Conservation (phyloP, 148 eudicot genomes). For the Arctostaphylos glauca region DNA sequence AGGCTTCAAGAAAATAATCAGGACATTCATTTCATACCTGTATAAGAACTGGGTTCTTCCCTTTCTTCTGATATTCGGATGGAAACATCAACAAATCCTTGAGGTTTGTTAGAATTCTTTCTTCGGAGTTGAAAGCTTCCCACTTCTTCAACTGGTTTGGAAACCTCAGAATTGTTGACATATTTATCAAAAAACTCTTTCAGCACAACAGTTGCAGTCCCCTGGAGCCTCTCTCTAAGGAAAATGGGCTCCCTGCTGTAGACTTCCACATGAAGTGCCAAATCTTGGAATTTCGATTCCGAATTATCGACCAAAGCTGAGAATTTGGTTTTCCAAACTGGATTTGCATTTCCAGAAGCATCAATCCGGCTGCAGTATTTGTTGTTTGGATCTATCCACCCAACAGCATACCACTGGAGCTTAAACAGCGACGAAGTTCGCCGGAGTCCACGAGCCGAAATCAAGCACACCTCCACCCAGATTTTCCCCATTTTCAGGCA, state of each 20-base stretch:
- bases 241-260: conserved; percentile 75
- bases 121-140: conserved; percentile 84
- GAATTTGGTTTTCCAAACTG: conserved; percentile 80
- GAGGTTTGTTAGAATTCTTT: conserved; percentile 53
- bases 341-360: conserved; percentile 64
- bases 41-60: conserved; percentile 42
- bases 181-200: conserved; percentile 62
- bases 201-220: conserved; percentile 49
- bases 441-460: conserved; percentile 71
- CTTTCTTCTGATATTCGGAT: conserved; percentile 55
- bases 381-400: conserved; percentile 72
- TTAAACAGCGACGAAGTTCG: conserved; percentile 55
- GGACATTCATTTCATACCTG: conserved; percentile 29
- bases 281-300: conserved; percentile 35
- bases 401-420: conserved; percentile 84
- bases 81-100: conserved; percentile 80
- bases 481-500: conserved; percentile 45
- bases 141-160: conserved; percentile 50
- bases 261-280: conserved; percentile 61
- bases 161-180: conserved; percentile 29
- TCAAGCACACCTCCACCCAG: conserved; percentile 67
- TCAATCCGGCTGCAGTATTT: conserved; percentile 78
- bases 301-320: conserved; percentile 40
- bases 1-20: neutral
- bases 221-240: conserved; percentile 66